A percentile compares a stretch with the other conserved stretches of the same genome.
These are phyloP conservation scores for Cercospora janseana DNA, from an alignment of 2,329 filamentous ascomycete species.

Conservation along the genomic window DNA sequence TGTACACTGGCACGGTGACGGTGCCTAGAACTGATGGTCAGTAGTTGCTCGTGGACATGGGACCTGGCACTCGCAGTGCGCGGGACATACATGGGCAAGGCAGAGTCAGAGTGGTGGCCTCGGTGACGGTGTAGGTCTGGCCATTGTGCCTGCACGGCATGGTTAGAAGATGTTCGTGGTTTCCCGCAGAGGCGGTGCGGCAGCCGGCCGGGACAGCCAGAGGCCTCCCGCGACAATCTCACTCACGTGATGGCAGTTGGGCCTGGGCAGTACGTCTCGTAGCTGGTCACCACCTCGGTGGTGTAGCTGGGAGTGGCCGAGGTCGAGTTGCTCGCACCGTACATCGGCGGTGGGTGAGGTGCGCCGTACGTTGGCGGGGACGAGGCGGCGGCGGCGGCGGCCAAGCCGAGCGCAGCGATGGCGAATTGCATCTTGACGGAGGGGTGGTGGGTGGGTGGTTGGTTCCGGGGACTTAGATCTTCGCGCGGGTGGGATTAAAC, in stretches of 20 bases:
- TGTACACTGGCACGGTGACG: constrained; percentile 27
- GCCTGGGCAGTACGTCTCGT: constrained; percentile 28
- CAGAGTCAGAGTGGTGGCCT: constrained; percentile 28
- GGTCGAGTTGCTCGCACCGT: constrained; percentile 15
- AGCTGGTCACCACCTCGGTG: constrained; percentile 26
- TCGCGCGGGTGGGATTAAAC: constrained; percentile 17
- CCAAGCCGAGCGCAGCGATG: constrained; percentile 25
- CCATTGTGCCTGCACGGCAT: constrained; percentile 25
- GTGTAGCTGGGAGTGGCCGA: constrained; percentile 16
- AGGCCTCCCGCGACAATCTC: no score
- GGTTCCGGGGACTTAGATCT: constrained; percentile 1
- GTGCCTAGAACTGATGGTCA: constrained; percentile 31
- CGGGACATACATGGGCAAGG: no score
- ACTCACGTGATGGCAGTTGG: no score
- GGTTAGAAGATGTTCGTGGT: no score
- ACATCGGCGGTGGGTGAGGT: no score
- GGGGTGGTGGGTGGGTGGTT: constrained; percentile 1
- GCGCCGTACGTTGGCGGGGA: constrained; percentile 6
- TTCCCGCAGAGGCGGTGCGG: no score
- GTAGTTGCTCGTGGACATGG: no score
- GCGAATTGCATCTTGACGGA: constrained; percentile 28
- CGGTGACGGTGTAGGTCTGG: constrained; percentile 27
- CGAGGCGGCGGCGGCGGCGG: constrained; percentile 20
- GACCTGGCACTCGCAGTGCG: no score
- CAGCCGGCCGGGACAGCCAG: no score